Conservation (phyloP, 371 early-diverging fungal genomes). For the Entomophthora muscae region DNA sequence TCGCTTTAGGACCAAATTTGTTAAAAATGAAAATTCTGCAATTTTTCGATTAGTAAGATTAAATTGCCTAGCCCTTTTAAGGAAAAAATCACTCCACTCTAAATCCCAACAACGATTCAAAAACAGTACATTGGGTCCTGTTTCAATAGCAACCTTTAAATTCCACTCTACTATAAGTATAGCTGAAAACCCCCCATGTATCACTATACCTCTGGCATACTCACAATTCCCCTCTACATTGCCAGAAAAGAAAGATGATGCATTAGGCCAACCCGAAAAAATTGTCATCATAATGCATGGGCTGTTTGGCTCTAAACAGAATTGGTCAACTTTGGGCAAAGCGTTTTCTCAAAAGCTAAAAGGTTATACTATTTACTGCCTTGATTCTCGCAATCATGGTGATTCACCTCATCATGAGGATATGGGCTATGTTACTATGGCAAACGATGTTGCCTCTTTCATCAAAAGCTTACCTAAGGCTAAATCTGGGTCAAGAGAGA, state of each 20-base stretch:
- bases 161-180: neutral
- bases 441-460: constrained; percentile 48
- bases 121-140: too few species aligned
- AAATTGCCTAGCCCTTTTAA: too few species aligned
- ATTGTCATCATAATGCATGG: constrained; percentile 76
- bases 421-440: constrained; percentile 66
- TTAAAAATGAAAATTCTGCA: too few species aligned
- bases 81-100: too few species aligned
- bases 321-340: constrained; percentile 75
- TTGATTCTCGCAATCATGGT: constrained; percentile 90
- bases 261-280: neutral
- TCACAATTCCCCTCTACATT: neutral
- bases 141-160: too few species aligned
- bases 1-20: too few species aligned
- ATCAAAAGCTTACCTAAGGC: constrained; percentile 30
- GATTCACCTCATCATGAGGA: constrained; percentile 51
- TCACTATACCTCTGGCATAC: neutral
- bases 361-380: constrained; percentile 28
- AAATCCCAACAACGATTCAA: too few species aligned
- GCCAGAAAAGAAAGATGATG: neutral
- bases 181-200: neutral
- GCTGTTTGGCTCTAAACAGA: constrained; percentile 86
- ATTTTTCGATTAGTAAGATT: too few species aligned
- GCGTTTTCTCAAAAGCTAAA: constrained; percentile 35
- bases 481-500: constrained; percentile 6